Base-by-base conservation (phyloP, 1,284 basidiomycete species). In the Cutaneotrichosporon cyanovorans region DNA sequence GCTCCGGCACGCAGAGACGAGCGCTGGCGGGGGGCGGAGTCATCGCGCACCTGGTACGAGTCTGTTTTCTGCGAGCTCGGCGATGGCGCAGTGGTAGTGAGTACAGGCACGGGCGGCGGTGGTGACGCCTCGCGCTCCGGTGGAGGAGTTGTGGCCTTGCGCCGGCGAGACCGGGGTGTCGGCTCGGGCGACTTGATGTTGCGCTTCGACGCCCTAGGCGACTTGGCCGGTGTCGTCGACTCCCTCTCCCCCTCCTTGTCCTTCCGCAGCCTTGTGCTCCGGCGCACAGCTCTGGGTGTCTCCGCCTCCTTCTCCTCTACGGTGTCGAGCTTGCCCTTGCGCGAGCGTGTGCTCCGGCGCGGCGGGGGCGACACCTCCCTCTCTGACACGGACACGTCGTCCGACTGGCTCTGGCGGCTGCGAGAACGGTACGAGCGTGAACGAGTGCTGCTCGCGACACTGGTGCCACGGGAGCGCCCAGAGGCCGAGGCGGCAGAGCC, bases 11-110 rank as follows among this genome's bases (percentile, higher is more conserved):
- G 59, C 12, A 71, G 53, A 19, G 62, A 62, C 5, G 65, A 68
- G 12, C 56, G 51, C n/a, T 46, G 58, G n/a, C 62, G 55, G 9
- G 63, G 54, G 12, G 48, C 45, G 3, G 54, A 47, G 23, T 57
- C 59, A 39, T 59, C 59, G 37, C 63, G 53, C 18, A 62, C 61
- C 45, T 61, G 55, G 47, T 66, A 64, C 3, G 42, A 45, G 5
- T 39, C 16, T 37, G 33, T 20, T 4, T 50, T 25, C 5, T 39
- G n/a, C 1, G 44, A 46, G 22, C 51, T 49, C 4, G 67, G 67
- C 16, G 67, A 69, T 5, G 67, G 63, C 10, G 64, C 66, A 8
- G 63, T 68, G 34, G 59, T 61, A 9, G 57, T 65, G 44, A 69
- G 61, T 23, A 58, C 57, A 2, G 67, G 67, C 4, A 67, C 52